A percentile compares a stretch with the other conserved stretches of the same genome.
Conservation (phyloP, 208 protist genomes). For the Porcisia hertigi region DNA sequence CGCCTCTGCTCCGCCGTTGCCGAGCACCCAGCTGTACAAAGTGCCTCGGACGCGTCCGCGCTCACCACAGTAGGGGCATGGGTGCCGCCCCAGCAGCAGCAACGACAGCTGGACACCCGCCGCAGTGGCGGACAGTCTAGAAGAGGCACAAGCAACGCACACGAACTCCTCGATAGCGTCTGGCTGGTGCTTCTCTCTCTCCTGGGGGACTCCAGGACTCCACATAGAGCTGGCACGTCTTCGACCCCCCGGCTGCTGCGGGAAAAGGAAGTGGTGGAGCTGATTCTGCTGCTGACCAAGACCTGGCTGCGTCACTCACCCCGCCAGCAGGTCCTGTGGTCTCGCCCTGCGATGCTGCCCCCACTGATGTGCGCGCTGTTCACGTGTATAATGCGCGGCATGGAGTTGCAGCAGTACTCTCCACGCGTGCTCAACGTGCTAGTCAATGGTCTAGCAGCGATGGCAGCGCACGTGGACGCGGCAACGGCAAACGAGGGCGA, state of each 20-base stretch:
- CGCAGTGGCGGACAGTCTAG: background rate
- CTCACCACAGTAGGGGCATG: background rate
- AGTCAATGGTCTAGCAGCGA: conserved; percentile 27
- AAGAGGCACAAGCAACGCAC: background rate
- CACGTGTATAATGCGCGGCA: conserved; percentile 46
- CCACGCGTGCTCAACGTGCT: conserved; percentile 62
- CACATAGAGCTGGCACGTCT: background rate
- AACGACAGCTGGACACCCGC: background rate
- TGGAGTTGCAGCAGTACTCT: conserved; percentile 33
- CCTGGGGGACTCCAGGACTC: background rate
- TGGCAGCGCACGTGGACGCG: conserved; percentile 33
- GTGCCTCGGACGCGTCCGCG: background rate
- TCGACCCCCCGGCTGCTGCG: conserved; percentile 5
- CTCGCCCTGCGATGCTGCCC: conserved; percentile 49
- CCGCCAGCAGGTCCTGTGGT: conserved; percentile 53
- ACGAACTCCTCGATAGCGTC: conserved; percentile 29
- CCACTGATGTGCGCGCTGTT: conserved; percentile 49
- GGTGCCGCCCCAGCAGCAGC: background rate
- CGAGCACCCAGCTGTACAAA: conserved; percentile 15
- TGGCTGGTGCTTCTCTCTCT: conserved; percentile 33
- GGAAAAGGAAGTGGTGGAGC: conserved; percentile 20
- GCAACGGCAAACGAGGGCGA: conserved; percentile 30
- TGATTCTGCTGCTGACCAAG: conserved; percentile 26
- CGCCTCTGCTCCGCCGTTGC: conserved; percentile 26
- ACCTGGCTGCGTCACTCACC: conserved; percentile 17